Percentiles rank a stretch among this genome's conserved stretches.
phyloP scores from a whole-genome alignment of 169 alveolate species.

The Cryptosporidium ubiquitum region DNA sequence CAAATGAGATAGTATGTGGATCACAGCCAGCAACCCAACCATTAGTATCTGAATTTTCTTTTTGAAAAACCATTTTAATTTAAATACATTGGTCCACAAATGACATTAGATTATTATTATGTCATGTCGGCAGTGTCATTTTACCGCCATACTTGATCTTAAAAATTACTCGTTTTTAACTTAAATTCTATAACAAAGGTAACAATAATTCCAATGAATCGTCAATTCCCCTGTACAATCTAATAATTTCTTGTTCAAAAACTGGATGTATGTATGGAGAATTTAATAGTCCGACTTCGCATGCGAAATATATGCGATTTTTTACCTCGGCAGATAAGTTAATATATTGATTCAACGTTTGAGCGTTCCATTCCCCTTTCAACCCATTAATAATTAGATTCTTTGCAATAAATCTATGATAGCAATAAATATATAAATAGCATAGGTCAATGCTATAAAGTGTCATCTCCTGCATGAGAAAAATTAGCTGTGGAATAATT shows the following conservation, averaged over 20 bases:
- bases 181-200: neutral
- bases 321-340: conserved; percentile 15
- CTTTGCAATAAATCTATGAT: conserved; percentile 30
- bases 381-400: conserved; percentile 2
- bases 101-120: conserved; percentile 26
- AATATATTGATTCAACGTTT: conserved; percentile 28
- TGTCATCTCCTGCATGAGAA: conserved; percentile 65
- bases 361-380: neutral
- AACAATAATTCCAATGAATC: conserved; percentile 31
- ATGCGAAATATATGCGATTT: conserved; percentile 25
- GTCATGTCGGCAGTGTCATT: conserved; percentile 58
- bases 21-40: neutral
- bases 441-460: conserved; percentile 38
- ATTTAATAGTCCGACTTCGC: conserved; percentile 32
- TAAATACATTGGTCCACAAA: conserved; percentile 25
- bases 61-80: conserved; percentile 12
- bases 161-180: neutral
- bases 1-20: neutral
- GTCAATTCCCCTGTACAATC: conserved; percentile 26
- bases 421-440: conserved; percentile 21
- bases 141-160: conserved; percentile 33
- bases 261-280: conserved; percentile 56
- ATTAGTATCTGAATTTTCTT: conserved; percentile 16
- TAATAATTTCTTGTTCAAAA: conserved; percentile 24
- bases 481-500: conserved; percentile 11